phyloP scores from a whole-genome alignment of 2,329 filamentous ascomycete species.

The Monosporascus sp. region DNA sequence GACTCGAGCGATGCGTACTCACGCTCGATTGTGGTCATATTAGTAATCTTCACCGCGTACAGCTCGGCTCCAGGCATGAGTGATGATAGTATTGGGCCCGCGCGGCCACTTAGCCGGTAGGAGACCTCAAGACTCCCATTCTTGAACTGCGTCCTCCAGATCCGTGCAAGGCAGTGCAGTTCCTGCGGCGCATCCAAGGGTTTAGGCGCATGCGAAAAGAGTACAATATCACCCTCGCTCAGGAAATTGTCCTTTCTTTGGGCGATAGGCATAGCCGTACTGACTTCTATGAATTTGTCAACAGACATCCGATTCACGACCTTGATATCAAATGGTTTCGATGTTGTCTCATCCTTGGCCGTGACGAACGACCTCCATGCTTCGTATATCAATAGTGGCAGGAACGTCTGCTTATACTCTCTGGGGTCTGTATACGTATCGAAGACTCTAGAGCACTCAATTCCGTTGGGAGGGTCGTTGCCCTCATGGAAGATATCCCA shows the following conservation, averaged over 20 bases:
- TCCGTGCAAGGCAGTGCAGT: conserved; percentile 79
- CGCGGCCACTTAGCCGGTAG: conserved; percentile 70
- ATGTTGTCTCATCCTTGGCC: conserved; percentile 77
- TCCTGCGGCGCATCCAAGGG: conserved; percentile 62
- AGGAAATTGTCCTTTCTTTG: conserved; percentile 68
- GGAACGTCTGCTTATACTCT: conserved; percentile 84
- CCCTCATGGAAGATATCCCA: conserved; percentile 95
- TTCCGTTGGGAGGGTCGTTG: conserved; percentile 74
- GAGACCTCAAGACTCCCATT: conserved; percentile 77
- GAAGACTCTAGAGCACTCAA: conserved; percentile 69
- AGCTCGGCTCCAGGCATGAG: conserved; percentile 67
- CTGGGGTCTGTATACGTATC: conserved; percentile 70
- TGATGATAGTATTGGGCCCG: conserved; percentile 53
- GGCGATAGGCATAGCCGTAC: conserved; percentile 67
- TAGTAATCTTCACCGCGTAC: conserved; percentile 77
- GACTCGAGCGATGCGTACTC: conserved; percentile 91
- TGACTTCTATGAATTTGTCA: conserved; percentile 89
- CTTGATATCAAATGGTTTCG: conserved; percentile 80
- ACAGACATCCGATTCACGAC: conserved; percentile 83
- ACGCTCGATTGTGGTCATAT: conserved; percentile 89
- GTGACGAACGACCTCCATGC: conserved; percentile 94
- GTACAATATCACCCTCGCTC: conserved; percentile 80
- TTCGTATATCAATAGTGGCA: conserved; percentile 84
- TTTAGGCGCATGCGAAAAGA: conserved; percentile 69
- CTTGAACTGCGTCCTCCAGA: conserved; percentile 75